Conservation (phyloP, 2,329 filamentous ascomycete species). For the Lasiodiplodia gonubiensis region DNA sequence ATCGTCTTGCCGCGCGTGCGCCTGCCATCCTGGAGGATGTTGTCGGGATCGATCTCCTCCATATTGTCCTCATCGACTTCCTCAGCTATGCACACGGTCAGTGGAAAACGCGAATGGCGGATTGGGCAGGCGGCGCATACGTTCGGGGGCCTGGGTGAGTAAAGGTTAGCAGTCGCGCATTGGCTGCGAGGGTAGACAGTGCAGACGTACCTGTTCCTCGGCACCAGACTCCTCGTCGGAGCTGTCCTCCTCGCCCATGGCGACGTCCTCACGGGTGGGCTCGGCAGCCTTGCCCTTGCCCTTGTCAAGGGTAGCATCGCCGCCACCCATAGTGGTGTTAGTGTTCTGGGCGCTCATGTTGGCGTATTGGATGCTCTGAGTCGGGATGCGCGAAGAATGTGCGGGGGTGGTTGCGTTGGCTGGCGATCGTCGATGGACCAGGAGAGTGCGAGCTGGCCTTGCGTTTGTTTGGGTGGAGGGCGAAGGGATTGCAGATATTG, state of each 20-base stretch:
- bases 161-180: conserved; percentile 12
- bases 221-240: conserved; percentile 71
- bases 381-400: not conserved
- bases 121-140: conserved; percentile 12
- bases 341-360: conserved; percentile 33
- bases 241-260: conserved; percentile 74
- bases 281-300: conserved; percentile 84
- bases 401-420: not conserved
- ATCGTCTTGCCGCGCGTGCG: conserved; percentile 93
- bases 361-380: conserved; percentile 16
- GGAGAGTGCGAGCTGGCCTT: conserved; percentile 1
- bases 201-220: conserved; percentile 59
- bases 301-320: conserved; percentile 80
- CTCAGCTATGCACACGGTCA: conserved; percentile 52
- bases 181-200: conserved; percentile 18
- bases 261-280: conserved; percentile 60
- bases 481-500: conserved; percentile 13
- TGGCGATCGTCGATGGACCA: not conserved
- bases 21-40: conserved; percentile 79
- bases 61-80: conserved; percentile 81
- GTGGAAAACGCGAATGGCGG: not conserved
- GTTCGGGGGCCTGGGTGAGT: conserved; percentile 29
- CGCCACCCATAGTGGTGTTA: conserved; percentile 66
- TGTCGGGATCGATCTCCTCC: conserved; percentile 87
- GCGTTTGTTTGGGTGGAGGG: conserved; percentile 18